Evolutionary conservation across 805 yeast genomes (phyloP), one percentile per base, ranked within the genome.

Genomic region (Aciculoconidium aculeatum): DNA sequence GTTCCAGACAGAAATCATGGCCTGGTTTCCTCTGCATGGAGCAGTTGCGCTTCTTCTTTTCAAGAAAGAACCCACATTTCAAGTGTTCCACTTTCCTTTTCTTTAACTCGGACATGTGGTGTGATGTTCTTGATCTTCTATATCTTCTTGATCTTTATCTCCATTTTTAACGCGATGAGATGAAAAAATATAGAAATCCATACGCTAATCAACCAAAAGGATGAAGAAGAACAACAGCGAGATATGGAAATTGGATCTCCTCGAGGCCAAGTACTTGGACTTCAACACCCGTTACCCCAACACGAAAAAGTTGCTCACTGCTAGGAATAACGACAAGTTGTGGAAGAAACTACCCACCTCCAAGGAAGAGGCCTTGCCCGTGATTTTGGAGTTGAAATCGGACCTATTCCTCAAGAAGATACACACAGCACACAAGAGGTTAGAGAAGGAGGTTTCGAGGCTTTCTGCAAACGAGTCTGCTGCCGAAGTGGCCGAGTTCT

Each of bases 1-100:
- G 94, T 39, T 80, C 80, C 6, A 80, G 72, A 51, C 94, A 82
- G 44, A 51, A 79, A 21, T 51, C 49, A 13, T 62, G 63, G 17
- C 55, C 69, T 7, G 58, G 52, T 32, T 69, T 66, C 17, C 81
- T 58, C 35, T 77, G 77, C 68, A 80, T 65, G 4, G 75, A 71
- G 51, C 94, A 82, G 25, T 52, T 54, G 32, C 84, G 58, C 21
- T 66, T 65, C 51, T 73, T 77, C 44, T 64, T 65, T 8, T 49
- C 55, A 11, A 78, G 49, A 27, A 62, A 57, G 44, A 46, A 76
- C 35, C 65, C 67, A 51, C 87, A 73, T 54, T 61, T 38, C 13
- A 26, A n/a, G n/a, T n/a, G n/a, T n/a, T n/a, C n/a, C n/a, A n/a
- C n/a, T n/a, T n/a, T n/a, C n/a, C n/a, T n/a, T n/a, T n/a, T n/a